Evolutionary conservation across 225 moss, liverwort and hornwort species (phyloP), one percentile per base, ranked within the genome.

Genomic region (Thuidium tamariscinum): DNA sequence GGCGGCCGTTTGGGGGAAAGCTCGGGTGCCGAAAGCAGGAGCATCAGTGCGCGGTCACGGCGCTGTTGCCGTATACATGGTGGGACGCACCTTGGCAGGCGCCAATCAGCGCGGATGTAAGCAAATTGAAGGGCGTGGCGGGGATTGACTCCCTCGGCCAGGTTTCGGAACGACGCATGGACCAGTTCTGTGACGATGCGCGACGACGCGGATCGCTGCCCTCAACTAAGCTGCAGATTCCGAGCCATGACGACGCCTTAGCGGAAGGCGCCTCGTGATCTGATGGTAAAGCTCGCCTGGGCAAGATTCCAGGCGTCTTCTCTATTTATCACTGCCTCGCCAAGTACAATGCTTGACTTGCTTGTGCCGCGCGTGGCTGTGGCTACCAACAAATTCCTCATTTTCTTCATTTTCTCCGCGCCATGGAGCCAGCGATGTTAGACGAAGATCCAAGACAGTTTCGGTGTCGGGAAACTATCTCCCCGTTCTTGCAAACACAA

Each of bases 71-170:
- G 13, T 96, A 94, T 54, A 85, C 91, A 63, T 96, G 96, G 96
- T 96, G 96, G 96, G 96, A 96, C 77, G 92, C 93, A 37, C 94
- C 95, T 2, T 96, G 94, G 96, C 96, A 96, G 77, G 89, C 91
- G 59, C 95, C 96, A 71, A 87, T 80, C 54, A 66, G 34, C 25
- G 74, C 75, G 30, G 95, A 96, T 62, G 63, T 88, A 83, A 75
- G 30, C 51, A 93, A 90, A 85, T 70, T 95, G 84, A 86, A 74
- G 84, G 86, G 72, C n/a, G 52, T 93, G n/a, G 92, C 89, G 5
- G 89, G 85, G 29, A 36, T 93, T 37, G 89, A 92, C 70, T 16
- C 79, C 25, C 17, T 18, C 10, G 92, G 93, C 66, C 93, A 93
- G 66, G 89, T 93, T 41, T 92, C 92, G 46, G 92, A 92, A 56